A percentile compares a stretch with the other conserved stretches of the same genome.
These are phyloP conservation scores for Aspergillus pseudotamarii DNA, from an alignment of 2,329 filamentous ascomycete species.

Conservation along the genomic window DNA sequence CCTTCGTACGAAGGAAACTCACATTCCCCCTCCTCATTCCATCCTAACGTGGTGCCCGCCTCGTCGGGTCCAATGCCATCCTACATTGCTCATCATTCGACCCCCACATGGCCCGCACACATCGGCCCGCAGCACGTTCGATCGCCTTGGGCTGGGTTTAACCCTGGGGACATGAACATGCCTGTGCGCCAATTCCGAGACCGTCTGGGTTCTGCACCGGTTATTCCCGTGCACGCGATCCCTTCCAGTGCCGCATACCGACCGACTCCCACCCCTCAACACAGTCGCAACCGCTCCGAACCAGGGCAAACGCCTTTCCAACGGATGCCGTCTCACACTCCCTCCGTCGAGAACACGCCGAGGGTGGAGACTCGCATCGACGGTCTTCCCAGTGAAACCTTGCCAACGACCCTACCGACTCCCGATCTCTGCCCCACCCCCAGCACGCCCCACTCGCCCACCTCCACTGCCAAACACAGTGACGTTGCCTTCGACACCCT, in stretches of 20 bases:
- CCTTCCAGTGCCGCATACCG: slow-evolving; percentile 26
- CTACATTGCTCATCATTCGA: slow-evolving; percentile 28
- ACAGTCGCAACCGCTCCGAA: slow-evolving; percentile 25
- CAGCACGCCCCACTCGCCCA: slow-evolving; percentile 33
- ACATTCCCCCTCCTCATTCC: slow-evolving; percentile 24
- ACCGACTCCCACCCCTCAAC: slow-evolving; percentile 18
- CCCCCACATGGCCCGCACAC: slow-evolving; percentile 17
- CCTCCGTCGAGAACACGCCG: slow-evolving; percentile 9
- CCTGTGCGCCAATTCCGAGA: slow-evolving; percentile 33
- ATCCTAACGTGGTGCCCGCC: slow-evolving; percentile 23
- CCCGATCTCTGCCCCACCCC: slow-evolving; percentile 38
- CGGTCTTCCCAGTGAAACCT: slow-evolving; percentile 29
- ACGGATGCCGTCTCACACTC: slow-evolving; percentile 15
- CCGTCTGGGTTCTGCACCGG: slow-evolving; percentile 37
- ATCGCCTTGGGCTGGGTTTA: slow-evolving; percentile 29
- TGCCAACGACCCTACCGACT: slow-evolving; percentile 35
- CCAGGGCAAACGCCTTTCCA: slow-evolving; percentile 8
- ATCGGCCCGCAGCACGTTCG: slow-evolving; percentile 19
- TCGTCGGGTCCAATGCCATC: slow-evolving; percentile 29
- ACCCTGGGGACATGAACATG: slow-evolving; percentile 25
- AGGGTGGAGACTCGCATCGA: slow-evolving; percentile 13
- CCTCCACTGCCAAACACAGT: slow-evolving; percentile 10
- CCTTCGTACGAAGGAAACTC: slow-evolving; percentile 27
- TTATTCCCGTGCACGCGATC: slow-evolving; percentile 30
- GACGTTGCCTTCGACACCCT: slow-evolving; percentile 13